Percentiles rank a stretch among this genome's conserved stretches.
phyloP scores from a whole-genome alignment of 208 protist species.

The Trichomonas tenax region DNA sequence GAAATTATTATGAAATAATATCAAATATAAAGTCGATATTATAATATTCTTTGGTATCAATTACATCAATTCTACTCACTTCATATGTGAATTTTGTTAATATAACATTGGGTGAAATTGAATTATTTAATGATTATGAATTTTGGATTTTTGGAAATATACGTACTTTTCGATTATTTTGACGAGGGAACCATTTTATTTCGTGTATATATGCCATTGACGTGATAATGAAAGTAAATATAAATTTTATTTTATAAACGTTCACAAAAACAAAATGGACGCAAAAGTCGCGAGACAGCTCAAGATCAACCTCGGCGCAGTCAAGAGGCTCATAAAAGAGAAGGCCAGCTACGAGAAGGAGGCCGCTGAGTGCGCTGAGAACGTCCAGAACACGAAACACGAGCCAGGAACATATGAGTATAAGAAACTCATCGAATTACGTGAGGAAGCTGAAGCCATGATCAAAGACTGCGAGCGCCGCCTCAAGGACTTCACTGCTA shows the following conservation, averaged over 20 bases:
- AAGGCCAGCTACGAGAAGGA: background rate
- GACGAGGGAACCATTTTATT: too few relatives aligned
- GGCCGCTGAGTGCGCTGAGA: background rate
- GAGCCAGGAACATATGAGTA: background rate
- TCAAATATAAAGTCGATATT: too few relatives aligned
- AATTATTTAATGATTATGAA: too few relatives aligned
- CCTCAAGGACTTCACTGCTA: background rate
- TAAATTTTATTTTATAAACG: background rate
- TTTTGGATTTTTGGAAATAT: too few relatives aligned
- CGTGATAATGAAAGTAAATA: too few relatives aligned
- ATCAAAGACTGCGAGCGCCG: background rate
- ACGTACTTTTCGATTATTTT: too few relatives aligned
- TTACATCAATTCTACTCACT: too few relatives aligned
- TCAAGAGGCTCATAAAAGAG: background rate
- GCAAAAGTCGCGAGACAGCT: background rate
- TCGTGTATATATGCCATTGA: too few relatives aligned
- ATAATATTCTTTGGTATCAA: too few relatives aligned
- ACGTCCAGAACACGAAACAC: background rate
- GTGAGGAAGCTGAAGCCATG: background rate
- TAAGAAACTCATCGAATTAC: background rate
- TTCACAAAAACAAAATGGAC: background rate
- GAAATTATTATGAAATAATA: too few relatives aligned
- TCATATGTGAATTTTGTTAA: too few relatives aligned
- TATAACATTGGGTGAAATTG: too few relatives aligned
- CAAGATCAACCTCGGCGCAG: background rate